A percentile compares a stretch with the other conserved stretches of the same genome.
phyloP scores from a whole-genome alignment of 2,329 filamentous ascomycete genomes.

The Aspergillus intermedius region DNA sequence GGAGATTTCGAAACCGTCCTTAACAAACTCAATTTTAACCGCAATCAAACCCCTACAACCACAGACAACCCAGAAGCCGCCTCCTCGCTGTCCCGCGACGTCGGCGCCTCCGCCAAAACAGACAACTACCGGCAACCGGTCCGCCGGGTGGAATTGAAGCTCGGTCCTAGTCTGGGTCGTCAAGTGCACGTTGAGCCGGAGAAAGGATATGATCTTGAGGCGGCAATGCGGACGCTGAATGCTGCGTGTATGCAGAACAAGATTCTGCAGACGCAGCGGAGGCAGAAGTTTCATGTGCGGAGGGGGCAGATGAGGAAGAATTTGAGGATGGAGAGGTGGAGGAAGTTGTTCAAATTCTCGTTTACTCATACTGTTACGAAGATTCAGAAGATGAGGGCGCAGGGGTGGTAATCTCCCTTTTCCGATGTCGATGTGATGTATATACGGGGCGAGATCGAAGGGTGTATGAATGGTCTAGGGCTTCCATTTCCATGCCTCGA shows the following conservation, averaged over 20 bases:
- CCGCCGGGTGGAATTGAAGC: conserved; percentile 28
- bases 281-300: conserved; percentile 38
- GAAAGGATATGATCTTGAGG: conserved; percentile 23
- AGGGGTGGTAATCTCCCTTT: conserved; percentile 36
- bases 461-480: background rate
- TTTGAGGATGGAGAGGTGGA: conserved; percentile 34
- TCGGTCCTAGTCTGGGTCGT: conserved; percentile 32
- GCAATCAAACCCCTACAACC: conserved; percentile 3
- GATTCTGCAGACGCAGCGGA: conserved; percentile 23
- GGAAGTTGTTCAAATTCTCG: conserved; percentile 39
- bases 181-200: conserved; percentile 30
- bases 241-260: conserved; percentile 25
- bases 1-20: conserved; percentile 28
- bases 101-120: conserved; percentile 12
- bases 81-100: conserved; percentile 14
- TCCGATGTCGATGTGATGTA: background rate
- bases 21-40: conserved; percentile 24
- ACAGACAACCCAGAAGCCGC: conserved; percentile 9
- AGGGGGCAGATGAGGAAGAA: conserved; percentile 38
- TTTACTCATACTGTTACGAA: conserved; percentile 37
- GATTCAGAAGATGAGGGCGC: conserved; percentile 39
- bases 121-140: conserved; percentile 13
- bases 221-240: conserved; percentile 23
- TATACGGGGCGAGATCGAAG: background rate
- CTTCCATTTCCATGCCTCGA: background rate